phyloP scores from a whole-genome alignment of 2,329 filamentous ascomycete genomes.

The Penicillium sp. region DNA sequence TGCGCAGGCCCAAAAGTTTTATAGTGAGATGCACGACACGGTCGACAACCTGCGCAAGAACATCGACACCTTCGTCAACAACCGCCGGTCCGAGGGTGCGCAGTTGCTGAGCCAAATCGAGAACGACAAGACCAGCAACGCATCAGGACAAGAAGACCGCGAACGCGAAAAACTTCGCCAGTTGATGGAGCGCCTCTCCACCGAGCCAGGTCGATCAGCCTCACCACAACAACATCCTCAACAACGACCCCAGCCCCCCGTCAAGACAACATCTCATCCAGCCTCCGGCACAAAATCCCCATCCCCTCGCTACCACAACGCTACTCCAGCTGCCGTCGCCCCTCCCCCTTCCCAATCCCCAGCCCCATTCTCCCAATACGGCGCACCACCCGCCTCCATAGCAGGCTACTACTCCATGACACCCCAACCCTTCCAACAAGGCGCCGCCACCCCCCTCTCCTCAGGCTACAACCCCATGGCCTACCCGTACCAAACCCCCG shows the following conservation, averaged over 20 bases:
- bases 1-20: slow-evolving; percentile 85
- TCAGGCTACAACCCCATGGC: slow-evolving; percentile 51
- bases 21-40: slow-evolving; percentile 91
- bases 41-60: slow-evolving; percentile 91
- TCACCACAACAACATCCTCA: slow-evolving; percentile 21
- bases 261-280: slow-evolving; percentile 30
- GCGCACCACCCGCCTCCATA: slow-evolving; percentile 19
- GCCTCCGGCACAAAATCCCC: slow-evolving; percentile 23
- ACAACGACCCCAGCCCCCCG: slow-evolving; percentile 28
- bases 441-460: slow-evolving; percentile 37
- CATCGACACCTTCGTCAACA: slow-evolving; percentile 94
- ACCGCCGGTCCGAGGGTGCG: slow-evolving; percentile 83
- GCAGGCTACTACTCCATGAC: slow-evolving; percentile 26
- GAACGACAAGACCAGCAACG: slow-evolving; percentile 63
- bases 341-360: slow-evolving; percentile 33
- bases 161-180: slow-evolving; percentile 82
- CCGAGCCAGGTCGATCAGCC: slow-evolving; percentile 53
- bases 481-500: slow-evolving; percentile 41
- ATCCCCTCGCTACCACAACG: slow-evolving; percentile 33
- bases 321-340: slow-evolving; percentile 21
- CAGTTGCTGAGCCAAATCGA: slow-evolving; percentile 87
- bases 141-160: slow-evolving; percentile 63
- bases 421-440: slow-evolving; percentile 37
- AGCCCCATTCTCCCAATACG: slow-evolving; percentile 34
- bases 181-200: slow-evolving; percentile 92